Conservation (phyloP, 2,329 filamentous ascomycete genomes). For the Sporothrix globosa region DNA sequence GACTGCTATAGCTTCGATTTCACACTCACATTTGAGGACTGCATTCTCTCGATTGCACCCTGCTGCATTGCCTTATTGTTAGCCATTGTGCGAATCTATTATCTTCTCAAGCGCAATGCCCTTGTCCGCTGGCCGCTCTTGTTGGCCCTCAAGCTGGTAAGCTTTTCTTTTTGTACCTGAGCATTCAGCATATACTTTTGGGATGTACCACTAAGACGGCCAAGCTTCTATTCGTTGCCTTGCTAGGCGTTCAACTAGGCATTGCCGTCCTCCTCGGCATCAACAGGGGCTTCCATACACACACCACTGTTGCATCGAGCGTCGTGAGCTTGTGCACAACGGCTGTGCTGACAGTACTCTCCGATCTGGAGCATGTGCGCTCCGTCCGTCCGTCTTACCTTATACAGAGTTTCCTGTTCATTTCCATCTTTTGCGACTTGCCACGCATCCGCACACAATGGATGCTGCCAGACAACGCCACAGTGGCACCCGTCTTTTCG, state of each 20-base stretch:
- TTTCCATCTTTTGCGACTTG: constrained; percentile 51
- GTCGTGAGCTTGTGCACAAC: constrained; percentile 35
- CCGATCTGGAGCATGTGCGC: constrained; percentile 53
- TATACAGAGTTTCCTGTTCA: constrained; percentile 51
- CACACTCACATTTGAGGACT: constrained; percentile 35
- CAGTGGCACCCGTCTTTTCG: constrained; percentile 50
- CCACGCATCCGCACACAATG: constrained; percentile 51
- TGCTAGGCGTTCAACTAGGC: constrained; percentile 29
- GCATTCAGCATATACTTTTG: not conserved
- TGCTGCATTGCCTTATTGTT: constrained; percentile 29
- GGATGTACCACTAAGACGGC: not conserved
- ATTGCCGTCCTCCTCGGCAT: constrained; percentile 29
- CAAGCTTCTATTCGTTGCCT: constrained; percentile 13
- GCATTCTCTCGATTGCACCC: constrained; percentile 31
- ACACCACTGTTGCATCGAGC: constrained; percentile 34
- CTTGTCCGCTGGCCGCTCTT: constrained; percentile 30
- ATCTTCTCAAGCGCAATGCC: constrained; percentile 17
- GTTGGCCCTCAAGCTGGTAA: constrained; percentile 30
- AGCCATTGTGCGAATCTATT: constrained; percentile 18
- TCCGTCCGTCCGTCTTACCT: constrained; percentile 51
- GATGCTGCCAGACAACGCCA: constrained; percentile 43
- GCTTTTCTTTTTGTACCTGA: not conserved
- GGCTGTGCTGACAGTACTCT: constrained; percentile 45
- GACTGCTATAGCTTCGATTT: constrained; percentile 36
- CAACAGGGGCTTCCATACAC: constrained; percentile 28